Evolutionary conservation across 352 stramenopile genomes (phyloP).

Genomic region (Pythium periplocum): DNA sequence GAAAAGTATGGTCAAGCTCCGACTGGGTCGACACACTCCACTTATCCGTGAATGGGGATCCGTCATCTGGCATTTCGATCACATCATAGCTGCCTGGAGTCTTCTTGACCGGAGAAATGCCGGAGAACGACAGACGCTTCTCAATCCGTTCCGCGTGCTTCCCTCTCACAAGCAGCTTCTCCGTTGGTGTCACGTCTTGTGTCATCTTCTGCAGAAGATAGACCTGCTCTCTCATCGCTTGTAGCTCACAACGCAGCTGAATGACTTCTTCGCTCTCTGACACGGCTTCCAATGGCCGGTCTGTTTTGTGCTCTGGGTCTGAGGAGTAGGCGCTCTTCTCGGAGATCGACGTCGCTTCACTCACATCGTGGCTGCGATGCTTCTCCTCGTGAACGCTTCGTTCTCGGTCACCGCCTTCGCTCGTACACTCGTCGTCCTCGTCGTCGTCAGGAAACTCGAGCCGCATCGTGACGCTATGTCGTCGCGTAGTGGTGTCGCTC

Average conservation of each 20-base stretch:
- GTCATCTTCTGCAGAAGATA: conserved; percentile 18
- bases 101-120: conserved; percentile 19
- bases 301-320: no score
- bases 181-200: conserved; percentile 7
- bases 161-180: conserved; percentile 6
- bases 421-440: neutral
- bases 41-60: conserved; percentile 7
- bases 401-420: conserved; percentile 2
- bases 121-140: conserved; percentile 13
- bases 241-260: conserved; percentile 16
- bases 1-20: conserved; percentile 1
- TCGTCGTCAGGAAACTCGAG: no score
- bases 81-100: conserved; percentile 7
- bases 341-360: neutral
- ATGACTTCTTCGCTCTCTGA: conserved; percentile 13
- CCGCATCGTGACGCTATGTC: no score
- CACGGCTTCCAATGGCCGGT: neutral
- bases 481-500: no score
- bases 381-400: conserved; percentile 2
- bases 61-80: conserved; percentile 14
- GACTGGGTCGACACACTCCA: neutral
- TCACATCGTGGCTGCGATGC: neutral
- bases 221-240: conserved; percentile 19
- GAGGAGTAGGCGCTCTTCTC: no score
- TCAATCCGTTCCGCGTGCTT: neutral